Evolutionary conservation across 768 basidiomycete species (phyloP).

Genomic region (Thelephora aurantiotincta): DNA sequence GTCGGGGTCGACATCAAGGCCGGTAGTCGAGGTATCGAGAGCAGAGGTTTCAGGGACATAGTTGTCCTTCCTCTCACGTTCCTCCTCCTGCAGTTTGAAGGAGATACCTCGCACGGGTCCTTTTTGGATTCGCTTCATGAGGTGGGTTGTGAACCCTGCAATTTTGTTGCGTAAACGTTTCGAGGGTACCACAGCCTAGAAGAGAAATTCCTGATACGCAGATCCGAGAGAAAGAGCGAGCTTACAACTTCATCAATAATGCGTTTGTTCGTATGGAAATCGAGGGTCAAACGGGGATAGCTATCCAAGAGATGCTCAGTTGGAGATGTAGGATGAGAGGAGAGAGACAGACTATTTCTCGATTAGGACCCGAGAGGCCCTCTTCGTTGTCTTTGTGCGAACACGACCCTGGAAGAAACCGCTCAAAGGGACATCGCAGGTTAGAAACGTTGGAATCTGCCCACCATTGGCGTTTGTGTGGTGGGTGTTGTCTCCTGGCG

Average conservation of each 20-base stretch:
- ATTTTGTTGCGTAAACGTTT: slow-evolving; percentile 99
- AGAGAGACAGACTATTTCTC: slow-evolving; percentile 82
- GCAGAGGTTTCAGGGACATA: slow-evolving; percentile 98
- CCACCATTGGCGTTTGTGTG: not conserved
- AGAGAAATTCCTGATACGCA: not conserved
- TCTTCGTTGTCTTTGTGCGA: slow-evolving; percentile 99
- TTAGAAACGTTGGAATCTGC: not conserved
- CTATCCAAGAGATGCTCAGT: slow-evolving; percentile 22
- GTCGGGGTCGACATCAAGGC: slow-evolving; percentile 81
- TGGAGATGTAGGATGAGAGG: not conserved
- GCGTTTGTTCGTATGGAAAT: slow-evolving; percentile 99
- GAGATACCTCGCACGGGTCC: slow-evolving; percentile 99
- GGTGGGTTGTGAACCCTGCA: slow-evolving; percentile 97
- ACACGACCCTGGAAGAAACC: slow-evolving; percentile 71
- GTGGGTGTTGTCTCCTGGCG: too few relatives aligned
- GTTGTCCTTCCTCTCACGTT: slow-evolving; percentile 98
- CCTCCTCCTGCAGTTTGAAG: slow-evolving; percentile 99
- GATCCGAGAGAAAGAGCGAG: not conserved
- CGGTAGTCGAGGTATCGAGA: slow-evolving; percentile 60
- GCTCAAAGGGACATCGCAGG: not conserved
- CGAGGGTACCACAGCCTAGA: slow-evolving; percentile 83
- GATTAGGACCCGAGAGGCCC: slow-evolving; percentile 96
- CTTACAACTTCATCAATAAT: slow-evolving; percentile 92
- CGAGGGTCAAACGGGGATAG: slow-evolving; percentile 98
- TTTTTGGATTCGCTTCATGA: slow-evolving; percentile 99